These are phyloP conservation scores for Kwoniella botswanensis DNA, from an alignment of 768 basidiomycete species.

Conservation along the genomic window DNA sequence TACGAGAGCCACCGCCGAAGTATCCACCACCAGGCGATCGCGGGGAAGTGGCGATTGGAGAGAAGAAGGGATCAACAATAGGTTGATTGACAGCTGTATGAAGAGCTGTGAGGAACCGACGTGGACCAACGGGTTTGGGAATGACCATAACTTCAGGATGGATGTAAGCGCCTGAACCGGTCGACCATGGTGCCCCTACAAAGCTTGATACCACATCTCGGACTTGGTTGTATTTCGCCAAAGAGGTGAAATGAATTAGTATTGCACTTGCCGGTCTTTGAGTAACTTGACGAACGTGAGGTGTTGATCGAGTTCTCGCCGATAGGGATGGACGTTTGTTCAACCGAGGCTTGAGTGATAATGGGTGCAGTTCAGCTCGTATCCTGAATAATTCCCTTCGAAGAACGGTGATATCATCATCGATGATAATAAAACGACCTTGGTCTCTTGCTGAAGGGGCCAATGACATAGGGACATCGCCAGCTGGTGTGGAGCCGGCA, in stretches of 20 bases:
- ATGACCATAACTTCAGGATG: conserved; percentile 93
- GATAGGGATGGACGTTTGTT: conserved; percentile 51
- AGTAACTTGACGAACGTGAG: conserved; percentile 68
- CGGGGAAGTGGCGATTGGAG: conserved; percentile 93
- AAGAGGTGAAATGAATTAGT: conserved; percentile 87
- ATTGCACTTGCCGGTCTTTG: conserved; percentile 57
- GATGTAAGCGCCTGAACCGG: conserved; percentile 29
- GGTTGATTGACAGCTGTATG: conserved; percentile 89
- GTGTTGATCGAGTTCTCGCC: conserved; percentile 68
- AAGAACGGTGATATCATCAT: conserved; percentile 84
- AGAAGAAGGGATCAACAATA: conserved; percentile 84
- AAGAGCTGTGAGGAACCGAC: conserved; percentile 87
- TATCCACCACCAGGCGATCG: conserved; percentile 70
- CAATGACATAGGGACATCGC: conserved; percentile 20
- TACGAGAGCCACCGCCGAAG: conserved; percentile 54
- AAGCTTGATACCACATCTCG: conserved; percentile 81
- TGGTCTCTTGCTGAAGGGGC: conserved; percentile 9
- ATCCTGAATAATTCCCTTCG: conserved; percentile 74
- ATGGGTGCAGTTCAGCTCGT: conserved; percentile 59
- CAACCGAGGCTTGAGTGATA: conserved; percentile 44
- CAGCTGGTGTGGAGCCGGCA: conserved; percentile 20
- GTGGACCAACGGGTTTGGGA: conserved; percentile 94
- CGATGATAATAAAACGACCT: conserved; percentile 76
- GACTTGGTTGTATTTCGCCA: conserved; percentile 84
- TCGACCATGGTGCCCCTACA: conserved; percentile 62